These are phyloP conservation scores for Trametes sanguinea DNA, from an alignment of 768 basidiomycete genomes.

Conservation along the genomic window DNA sequence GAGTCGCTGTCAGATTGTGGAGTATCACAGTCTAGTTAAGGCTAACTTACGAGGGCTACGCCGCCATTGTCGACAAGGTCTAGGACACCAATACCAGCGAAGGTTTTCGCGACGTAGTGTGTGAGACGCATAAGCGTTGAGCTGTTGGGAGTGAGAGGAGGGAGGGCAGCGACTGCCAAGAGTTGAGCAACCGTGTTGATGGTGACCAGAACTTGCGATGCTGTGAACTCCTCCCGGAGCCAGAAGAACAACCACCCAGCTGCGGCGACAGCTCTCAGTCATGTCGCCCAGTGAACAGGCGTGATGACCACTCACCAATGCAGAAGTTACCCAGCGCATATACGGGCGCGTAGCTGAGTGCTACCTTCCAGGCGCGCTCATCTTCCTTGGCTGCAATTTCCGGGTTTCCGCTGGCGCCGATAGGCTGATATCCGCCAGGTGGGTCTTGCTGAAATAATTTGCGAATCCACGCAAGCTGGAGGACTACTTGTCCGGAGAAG, in stretches of 20 bases:
- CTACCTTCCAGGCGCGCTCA: conserved; percentile 15
- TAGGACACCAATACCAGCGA: conserved; percentile 40
- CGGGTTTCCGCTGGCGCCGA: background rate
- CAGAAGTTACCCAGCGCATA: conserved; percentile 38
- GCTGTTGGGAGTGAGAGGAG: conserved; percentile 32
- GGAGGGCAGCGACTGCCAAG: conserved; percentile 37
- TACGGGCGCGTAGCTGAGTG: conserved; percentile 35
- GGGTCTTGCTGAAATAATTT: conserved; percentile 28
- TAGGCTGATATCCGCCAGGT: conserved; percentile 14
- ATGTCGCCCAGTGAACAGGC: too few species aligned
- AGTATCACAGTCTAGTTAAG: too few species aligned
- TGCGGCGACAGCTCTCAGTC: conserved; percentile 3
- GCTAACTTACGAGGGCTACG: conserved; percentile 26
- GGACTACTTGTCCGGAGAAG: conserved; percentile 33
- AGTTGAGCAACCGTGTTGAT: conserved; percentile 41
- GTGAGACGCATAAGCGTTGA: conserved; percentile 36
- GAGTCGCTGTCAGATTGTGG: too few species aligned
- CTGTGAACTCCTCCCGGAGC: conserved; percentile 30
- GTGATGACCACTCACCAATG: conserved; percentile 29
- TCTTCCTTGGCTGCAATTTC: conserved; percentile 1
- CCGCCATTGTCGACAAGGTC: conserved; percentile 35
- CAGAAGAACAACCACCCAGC: conserved; percentile 37
- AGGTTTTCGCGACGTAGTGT: conserved; percentile 46
- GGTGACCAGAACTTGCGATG: conserved; percentile 34
- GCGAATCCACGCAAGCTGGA: conserved; percentile 33